phyloP scores from a whole-genome alignment of 495 filamentous ascomycete species.

The Trichoderma asperelloides region DNA sequence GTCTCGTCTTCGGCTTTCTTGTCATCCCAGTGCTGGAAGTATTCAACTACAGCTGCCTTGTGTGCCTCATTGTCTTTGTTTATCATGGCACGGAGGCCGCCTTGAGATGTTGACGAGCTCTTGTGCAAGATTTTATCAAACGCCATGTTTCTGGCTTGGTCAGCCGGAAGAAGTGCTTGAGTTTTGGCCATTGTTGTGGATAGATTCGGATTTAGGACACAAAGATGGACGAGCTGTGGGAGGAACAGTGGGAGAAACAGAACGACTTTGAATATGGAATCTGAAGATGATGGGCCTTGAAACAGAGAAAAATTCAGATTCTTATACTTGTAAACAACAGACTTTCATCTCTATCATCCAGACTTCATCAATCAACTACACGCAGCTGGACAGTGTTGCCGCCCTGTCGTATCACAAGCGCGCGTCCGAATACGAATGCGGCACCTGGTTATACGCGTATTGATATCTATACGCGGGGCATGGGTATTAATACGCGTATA shows the following conservation, averaged over 20 bases:
- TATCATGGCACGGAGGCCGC: slow-evolving; percentile 75
- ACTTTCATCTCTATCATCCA: background rate
- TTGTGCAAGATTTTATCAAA: slow-evolving; percentile 92
- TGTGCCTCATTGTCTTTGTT: slow-evolving; percentile 75
- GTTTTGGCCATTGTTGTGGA: slow-evolving; percentile 52
- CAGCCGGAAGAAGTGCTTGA: slow-evolving; percentile 63
- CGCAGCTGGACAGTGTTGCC: background rate
- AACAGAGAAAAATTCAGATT: background rate
- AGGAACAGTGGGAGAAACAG: background rate
- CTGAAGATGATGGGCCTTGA: background rate
- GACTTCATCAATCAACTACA: background rate
- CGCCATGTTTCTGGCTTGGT: slow-evolving; percentile 80
- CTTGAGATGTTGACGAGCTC: slow-evolving; percentile 59
- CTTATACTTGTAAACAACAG: background rate
- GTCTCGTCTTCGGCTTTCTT: slow-evolving; percentile 79
- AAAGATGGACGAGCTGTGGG: background rate
- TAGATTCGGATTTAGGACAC: background rate
- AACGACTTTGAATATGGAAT: background rate
- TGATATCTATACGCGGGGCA: no score
- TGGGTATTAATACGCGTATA: background rate
- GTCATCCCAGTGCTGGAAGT: slow-evolving; percentile 99
- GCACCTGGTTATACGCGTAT: background rate
- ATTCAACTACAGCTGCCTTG: slow-evolving; percentile 86
- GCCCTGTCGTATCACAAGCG: background rate
- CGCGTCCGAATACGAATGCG: slow-evolving; percentile 4